phyloP scores from a whole-genome alignment of 495 filamentous ascomycete genomes.

The Aspergillus wentii region DNA sequence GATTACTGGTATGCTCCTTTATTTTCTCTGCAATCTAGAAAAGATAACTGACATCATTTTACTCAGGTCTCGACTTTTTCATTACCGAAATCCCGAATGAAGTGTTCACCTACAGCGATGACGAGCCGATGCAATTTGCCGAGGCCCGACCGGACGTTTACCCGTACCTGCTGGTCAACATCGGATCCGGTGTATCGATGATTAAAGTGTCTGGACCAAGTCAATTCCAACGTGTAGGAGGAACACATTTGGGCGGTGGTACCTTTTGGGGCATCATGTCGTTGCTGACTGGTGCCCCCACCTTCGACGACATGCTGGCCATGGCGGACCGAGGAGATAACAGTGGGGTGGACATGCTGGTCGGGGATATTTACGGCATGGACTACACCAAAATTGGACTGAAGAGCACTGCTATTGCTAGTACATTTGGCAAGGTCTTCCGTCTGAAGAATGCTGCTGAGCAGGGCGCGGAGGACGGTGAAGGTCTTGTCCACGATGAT shows the following conservation, averaged over 20 bases:
- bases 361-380: slow-evolving; percentile 96
- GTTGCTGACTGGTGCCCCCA: slow-evolving; percentile 81
- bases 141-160: slow-evolving; percentile 72
- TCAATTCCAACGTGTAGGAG: slow-evolving; percentile 83
- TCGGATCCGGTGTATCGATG: slow-evolving; percentile 98
- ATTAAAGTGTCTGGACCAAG: slow-evolving; percentile 91
- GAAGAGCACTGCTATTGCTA: slow-evolving; percentile 89
- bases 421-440: slow-evolving; percentile 94
- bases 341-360: slow-evolving; percentile 88
- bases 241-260: slow-evolving; percentile 89
- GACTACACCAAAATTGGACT: slow-evolving; percentile 94
- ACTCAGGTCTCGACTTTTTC: slow-evolving; percentile 88
- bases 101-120: slow-evolving; percentile 92
- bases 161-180: slow-evolving; percentile 96
- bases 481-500: slow-evolving; percentile 53
- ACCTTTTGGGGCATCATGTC: slow-evolving; percentile 94
- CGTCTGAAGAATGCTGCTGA: slow-evolving; percentile 76
- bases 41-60: slow-evolving; percentile 5
- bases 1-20: slow-evolving; percentile 66
- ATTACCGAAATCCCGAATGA: slow-evolving; percentile 95
- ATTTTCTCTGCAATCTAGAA: background rate
- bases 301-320: slow-evolving; percentile 91
- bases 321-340: slow-evolving; percentile 96
- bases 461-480: slow-evolving; percentile 70
- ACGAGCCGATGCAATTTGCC: slow-evolving; percentile 79